Evolutionary conservation across 2,329 filamentous ascomycete species (phyloP), one percentile per base, ranked within the genome.

Genomic region (Neofusicoccum laricinum): DNA sequence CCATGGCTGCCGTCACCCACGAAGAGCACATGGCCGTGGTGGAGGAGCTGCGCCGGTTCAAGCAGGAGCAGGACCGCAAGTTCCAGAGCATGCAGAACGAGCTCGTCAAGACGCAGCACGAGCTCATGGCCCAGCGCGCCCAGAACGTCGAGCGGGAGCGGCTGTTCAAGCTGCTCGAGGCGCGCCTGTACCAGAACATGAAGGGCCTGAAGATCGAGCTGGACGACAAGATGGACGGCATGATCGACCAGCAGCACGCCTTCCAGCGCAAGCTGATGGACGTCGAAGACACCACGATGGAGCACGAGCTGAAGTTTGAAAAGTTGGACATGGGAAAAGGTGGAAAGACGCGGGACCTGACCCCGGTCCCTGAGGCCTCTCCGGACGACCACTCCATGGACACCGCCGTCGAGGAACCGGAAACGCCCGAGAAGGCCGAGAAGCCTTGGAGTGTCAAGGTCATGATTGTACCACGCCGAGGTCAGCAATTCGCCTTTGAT

Each of bases 251-350:
- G 66, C 76, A 75, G 38, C 74, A 75, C 17, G 73, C 76, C 41
- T 69, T 76, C 34, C 73, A 76, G 61, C 73, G 77, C 67, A 71
- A 74, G 49, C 61, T 78, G 66, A 73, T 68, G 15, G 70, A 76
- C 67, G 72, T 78, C n/a, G 76, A 78, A 61, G 76, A 78, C 46
- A 71, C 73, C 15, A 75, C 74, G 17, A 78, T 78, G 76, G 75
- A 77, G 14, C 65, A 77, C 34, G 76, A 78, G 64, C 73, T 76
- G 61, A 68, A 75, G 46, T 67, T 78, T 21, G 76, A 78, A 49
- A 70, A 70, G 64, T 67, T 76, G n/a, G 74, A 77, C 65, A 65
- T 70, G 48, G 50, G 55, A 43, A 67, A 61, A 67, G 71, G 11
- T 40, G 40, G 64, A 36, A 48, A 43, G 36, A 17, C 19, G 41